These are phyloP conservation scores for Plasmopara muralis DNA, from an alignment of 352 stramenopile genomes.

Conservation along the genomic window DNA sequence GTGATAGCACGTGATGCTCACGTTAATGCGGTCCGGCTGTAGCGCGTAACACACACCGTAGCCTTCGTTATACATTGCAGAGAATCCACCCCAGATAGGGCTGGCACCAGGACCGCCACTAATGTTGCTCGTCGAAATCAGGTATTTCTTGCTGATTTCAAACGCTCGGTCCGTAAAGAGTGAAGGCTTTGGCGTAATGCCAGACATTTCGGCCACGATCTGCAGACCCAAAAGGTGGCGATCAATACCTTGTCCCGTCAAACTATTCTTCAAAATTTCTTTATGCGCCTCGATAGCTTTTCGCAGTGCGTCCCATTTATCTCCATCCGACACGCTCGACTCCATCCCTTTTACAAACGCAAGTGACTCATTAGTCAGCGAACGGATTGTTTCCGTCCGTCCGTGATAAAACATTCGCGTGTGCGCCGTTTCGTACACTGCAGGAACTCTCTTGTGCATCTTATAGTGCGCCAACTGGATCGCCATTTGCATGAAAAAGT, in stretches of 20 bases:
- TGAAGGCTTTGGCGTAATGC: conserved; percentile 78
- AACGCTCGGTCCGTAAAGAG: conserved; percentile 93
- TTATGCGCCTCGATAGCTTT: conserved; percentile 89
- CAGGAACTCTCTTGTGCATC: conserved; percentile 89
- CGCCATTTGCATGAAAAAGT: conserved; percentile 96
- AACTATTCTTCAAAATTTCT: conserved; percentile 81
- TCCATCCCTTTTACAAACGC: conserved; percentile 91
- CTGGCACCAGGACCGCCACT: conserved; percentile 86
- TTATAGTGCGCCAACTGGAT: conserved; percentile 97
- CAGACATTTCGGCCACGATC: conserved; percentile 90
- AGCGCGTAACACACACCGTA: conserved; percentile 96
- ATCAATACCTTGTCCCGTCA: conserved; percentile 89
- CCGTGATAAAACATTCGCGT: conserved; percentile 96
- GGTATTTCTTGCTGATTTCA: conserved; percentile 90
- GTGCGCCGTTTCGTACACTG: conserved; percentile 97
- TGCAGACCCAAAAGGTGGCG: conserved; percentile 94
- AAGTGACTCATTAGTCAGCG: conserved; percentile 84
- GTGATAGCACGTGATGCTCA: conserved; percentile 92
- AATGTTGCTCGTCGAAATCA: conserved; percentile 95
- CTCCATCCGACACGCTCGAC: conserved; percentile 41
- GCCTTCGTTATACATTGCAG: conserved; percentile 91
- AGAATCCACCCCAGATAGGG: conserved; percentile 97
- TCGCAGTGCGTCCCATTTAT: conserved; percentile 85
- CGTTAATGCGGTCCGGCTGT: conserved; percentile 91
- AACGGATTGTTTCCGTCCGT: conserved; percentile 89